Conservation (phyloP, 2,329 filamentous ascomycete genomes). For the Penicillium thymicola region DNA sequence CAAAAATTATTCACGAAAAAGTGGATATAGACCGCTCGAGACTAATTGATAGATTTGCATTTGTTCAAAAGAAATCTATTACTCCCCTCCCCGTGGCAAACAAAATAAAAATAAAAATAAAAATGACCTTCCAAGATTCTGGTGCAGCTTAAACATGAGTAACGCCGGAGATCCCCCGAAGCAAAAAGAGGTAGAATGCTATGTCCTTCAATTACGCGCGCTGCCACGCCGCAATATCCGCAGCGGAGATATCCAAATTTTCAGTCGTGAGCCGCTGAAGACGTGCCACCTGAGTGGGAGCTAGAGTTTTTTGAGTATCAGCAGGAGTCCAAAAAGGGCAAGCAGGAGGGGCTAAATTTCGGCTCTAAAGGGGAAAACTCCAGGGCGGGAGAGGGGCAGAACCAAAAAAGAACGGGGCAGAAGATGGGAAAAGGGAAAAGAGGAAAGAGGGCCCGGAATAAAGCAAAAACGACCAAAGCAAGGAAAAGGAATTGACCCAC, state of each 20-base stretch:
- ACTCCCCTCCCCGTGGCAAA: not conserved
- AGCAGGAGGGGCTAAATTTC: not conserved
- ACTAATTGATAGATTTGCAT: not conserved
- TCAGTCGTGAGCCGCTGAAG: constrained; percentile 28
- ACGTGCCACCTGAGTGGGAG: constrained; percentile 22
- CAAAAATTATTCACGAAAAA: not conserved
- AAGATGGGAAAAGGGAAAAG: not conserved
- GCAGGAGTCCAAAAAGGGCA: constrained; percentile 8
- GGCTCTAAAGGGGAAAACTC: not conserved
- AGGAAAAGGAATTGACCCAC: constrained; percentile 22
- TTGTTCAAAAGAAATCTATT: not conserved
- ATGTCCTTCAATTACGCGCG: constrained; percentile 8
- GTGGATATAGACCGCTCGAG: not conserved
- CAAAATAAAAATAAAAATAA: not conserved
- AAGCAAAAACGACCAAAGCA: not conserved
- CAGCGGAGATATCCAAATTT: constrained; percentile 31
- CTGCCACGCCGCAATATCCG: constrained; percentile 34
- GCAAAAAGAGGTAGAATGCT: not conserved
- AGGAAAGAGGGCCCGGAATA: not conserved
- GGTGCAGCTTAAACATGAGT: not conserved
- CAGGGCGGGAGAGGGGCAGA: not conserved
- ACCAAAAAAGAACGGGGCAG: not conserved
- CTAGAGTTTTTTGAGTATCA: constrained; percentile 22
- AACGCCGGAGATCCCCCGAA: not conserved
- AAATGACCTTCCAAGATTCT: not conserved